phyloP scores from a whole-genome alignment of 495 filamentous ascomycete species.

The Tuber umbilicatum region DNA sequence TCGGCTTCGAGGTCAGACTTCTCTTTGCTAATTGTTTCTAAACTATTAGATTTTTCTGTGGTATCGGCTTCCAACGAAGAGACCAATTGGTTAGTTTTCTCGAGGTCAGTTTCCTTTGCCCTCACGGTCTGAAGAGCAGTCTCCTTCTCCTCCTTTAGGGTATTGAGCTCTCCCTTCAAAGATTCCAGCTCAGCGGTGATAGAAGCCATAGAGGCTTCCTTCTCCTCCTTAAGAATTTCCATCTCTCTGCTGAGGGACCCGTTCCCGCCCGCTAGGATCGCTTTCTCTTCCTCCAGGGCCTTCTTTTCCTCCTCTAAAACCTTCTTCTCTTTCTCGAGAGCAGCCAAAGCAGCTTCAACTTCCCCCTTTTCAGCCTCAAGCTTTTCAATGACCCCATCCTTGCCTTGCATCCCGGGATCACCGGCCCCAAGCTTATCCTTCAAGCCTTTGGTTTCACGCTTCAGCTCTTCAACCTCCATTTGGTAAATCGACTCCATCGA shows the following conservation, averaged over 20 bases:
- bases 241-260: constrained; percentile 17
- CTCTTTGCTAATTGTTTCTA: constrained; percentile 11
- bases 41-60: constrained; percentile 1
- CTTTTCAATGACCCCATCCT: constrained; percentile 45
- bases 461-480: not conserved
- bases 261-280: constrained; percentile 7
- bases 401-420: constrained; percentile 40
- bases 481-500: constrained; percentile 19
- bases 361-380: constrained; percentile 42
- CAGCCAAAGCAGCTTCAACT: constrained; percentile 22
- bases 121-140: constrained; percentile 19
- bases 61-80: not conserved
- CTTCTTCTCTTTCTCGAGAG: constrained; percentile 42
- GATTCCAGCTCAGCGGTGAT: constrained; percentile 24
- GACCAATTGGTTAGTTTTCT: constrained; percentile 5
- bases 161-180: constrained; percentile 21
- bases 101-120: constrained; percentile 8
- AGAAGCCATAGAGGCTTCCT: constrained; percentile 14
- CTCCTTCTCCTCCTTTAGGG: constrained; percentile 26
- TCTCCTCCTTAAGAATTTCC: constrained; percentile 25
- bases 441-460: constrained; percentile 40
- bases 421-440: constrained; percentile 45
- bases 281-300: constrained; percentile 46
- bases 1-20: constrained; percentile 24
- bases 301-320: constrained; percentile 48